Percentiles rank a stretch among this genome's conserved stretches.
Evolutionary conservation across 345 rosid genomes (phyloP).

Genomic region (Geranium brycei): DNA sequence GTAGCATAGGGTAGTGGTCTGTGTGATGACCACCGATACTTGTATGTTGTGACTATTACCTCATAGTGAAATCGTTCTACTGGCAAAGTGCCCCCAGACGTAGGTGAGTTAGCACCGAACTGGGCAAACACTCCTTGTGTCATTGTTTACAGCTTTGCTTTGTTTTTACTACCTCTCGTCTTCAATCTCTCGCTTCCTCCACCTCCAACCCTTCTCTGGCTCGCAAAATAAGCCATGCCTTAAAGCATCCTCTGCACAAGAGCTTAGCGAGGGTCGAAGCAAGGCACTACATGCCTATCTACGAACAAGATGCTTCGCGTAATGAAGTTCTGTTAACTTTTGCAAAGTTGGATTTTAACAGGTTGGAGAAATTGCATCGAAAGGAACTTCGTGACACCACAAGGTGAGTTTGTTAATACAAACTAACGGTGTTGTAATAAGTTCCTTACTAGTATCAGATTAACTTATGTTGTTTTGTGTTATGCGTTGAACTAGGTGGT

Average conservation of each 20-base stretch:
- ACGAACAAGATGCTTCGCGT: not conserved
- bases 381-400: slow-evolving; percentile 7
- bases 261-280: slow-evolving; percentile 12
- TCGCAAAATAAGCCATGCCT: slow-evolving; percentile 1
- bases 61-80: too few species aligned
- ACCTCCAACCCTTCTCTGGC: not conserved
- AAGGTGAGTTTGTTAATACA: not conserved
- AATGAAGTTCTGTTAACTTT: not conserved
- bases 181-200: not conserved
- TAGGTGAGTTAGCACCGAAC: too few species aligned
- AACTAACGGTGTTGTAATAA: too few species aligned
- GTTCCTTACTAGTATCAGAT: too few species aligned
- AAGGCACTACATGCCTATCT: not conserved
- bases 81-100: too few species aligned
- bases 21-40: too few species aligned
- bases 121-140: too few species aligned
- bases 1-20: too few species aligned
- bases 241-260: slow-evolving; percentile 4
- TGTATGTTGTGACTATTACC: too few species aligned
- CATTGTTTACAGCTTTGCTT: too few species aligned
- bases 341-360: slow-evolving; percentile 18
- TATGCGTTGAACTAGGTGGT: slow-evolving; percentile 1
- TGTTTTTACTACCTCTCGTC: slow-evolving; percentile 6
- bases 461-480: too few species aligned
- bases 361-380: slow-evolving; percentile 7